A percentile compares a stretch with the other conserved stretches of the same genome.
These are phyloP conservation scores for Protoeuglena noctilucae DNA, from an alignment of 139 green algal genomes.

Conservation along the genomic window DNA sequence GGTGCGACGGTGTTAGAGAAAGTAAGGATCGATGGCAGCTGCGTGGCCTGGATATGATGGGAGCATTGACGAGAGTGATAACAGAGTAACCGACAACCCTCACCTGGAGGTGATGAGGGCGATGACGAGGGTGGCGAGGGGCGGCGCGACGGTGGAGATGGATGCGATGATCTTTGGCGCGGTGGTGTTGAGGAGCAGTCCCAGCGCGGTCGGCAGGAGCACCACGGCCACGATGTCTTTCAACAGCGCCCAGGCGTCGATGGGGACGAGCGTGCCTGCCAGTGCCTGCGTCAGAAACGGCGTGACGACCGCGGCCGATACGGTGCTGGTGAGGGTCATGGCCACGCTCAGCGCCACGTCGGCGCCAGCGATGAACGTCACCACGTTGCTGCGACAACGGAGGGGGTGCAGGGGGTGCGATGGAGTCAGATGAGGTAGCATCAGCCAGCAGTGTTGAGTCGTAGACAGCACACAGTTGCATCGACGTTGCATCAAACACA, in stretches of 20 bases:
- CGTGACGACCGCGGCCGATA: slow-evolving; percentile 11
- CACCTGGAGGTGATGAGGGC: slow-evolving; percentile 7
- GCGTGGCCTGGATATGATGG: no score
- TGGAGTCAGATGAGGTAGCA: no score
- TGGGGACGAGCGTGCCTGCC: slow-evolving; percentile 1
- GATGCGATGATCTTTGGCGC: not conserved
- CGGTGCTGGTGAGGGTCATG: slow-evolving; percentile 12
- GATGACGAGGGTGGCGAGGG: slow-evolving; percentile 13
- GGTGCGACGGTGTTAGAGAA: no score
- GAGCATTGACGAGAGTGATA: not conserved
- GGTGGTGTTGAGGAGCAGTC: slow-evolving; percentile 3
- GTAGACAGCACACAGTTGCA: no score
- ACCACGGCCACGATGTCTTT: slow-evolving; percentile 10
- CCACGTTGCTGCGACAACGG: not conserved
- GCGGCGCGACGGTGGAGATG: slow-evolving; percentile 3
- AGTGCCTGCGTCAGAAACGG: slow-evolving; percentile 13
- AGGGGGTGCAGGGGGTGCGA: no score
- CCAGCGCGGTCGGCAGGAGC: slow-evolving; percentile 14
- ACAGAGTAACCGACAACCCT: not conserved
- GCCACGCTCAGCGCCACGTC: slow-evolving; percentile 9
- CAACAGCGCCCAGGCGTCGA: slow-evolving; percentile 11
- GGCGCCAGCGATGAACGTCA: not conserved
- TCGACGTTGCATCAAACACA: no score
- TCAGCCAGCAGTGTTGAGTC: no score
- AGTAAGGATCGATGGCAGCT: no score